Evolutionary conservation across 2,329 filamentous ascomycete species (phyloP), one percentile per base, ranked within the genome.

Genomic region (Xylaria polymorpha): DNA sequence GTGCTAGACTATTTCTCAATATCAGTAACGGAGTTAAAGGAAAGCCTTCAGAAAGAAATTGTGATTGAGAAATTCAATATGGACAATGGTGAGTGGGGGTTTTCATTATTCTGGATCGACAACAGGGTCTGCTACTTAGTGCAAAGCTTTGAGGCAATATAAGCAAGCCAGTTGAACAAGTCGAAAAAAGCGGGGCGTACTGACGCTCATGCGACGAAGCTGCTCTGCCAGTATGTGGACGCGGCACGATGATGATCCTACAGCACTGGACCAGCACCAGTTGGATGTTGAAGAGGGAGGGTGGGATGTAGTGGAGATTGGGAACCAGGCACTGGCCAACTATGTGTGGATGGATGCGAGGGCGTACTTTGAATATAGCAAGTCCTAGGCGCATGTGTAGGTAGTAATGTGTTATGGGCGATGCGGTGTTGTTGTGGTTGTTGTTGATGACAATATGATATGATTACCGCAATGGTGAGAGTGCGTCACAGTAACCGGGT

Each of bases 181-280:
- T 29, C 35, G n/a, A 48, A 20, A 69, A 69, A 69, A 69, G 67
- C 64, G 67, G 67, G 67, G 53, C 67, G 20, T 39, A n/a, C 22
- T 35, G 37, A 64, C 44, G 61, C 57, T 22, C 3, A 61, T 29
- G 60, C 66, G 39, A 64, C 18, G 60, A 35, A 64, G 53, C 15
- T 56, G 48, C 50, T 61, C 37, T 46, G 15, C 12, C 18, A 50
- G 39, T 43, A 56, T 50, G 55, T 55, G 44, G 48, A 41, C 35
- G 59, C 67, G 22, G 64, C 48, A 15, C n/a, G 32, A 25, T 12
- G 32, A 25, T 12, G 39, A 25, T 48, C 53, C 25, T 12, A 41
- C 35, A 29, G 32, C 25, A 37, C 50, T 53, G 25, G 29, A 18
- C 10, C 15, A 15, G 37, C 15, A 20, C 25, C 14, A 39, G 32